Evolutionary conservation across 2,329 filamentous ascomycete species (phyloP), one percentile per base, ranked within the genome.

Genomic region (Apiospora saccharicola): DNA sequence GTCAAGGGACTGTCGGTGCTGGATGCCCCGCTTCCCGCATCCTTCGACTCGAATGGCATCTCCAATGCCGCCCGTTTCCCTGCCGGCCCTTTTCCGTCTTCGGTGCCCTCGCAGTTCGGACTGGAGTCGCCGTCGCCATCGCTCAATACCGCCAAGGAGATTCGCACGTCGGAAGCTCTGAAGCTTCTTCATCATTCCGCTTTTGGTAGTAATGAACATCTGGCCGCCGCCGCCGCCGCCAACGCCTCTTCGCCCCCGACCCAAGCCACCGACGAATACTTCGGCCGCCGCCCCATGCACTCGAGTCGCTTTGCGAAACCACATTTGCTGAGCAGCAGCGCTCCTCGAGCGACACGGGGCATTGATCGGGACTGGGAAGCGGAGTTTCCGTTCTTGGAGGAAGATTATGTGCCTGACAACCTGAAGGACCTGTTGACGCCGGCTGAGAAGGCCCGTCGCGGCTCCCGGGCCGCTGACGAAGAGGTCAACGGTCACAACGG

Each of bases 31-130:
- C 89, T 98, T 12, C 96, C 96, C 1, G 94, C 95, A 12, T 98
- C 96, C 0, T 98, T 98, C 81, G 96, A 98, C 82, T 97, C 95
- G 77, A 96, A 98, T 79, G 96, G 95, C 69, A 94, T 98, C 70
- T 98, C 95, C 14, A 94, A 96, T 81, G 95, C 94, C 74, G 95
- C 96, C 24, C 91, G 94, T 73, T 95, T 95, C 80, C 86, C 86
- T 24, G 85, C 83, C 44, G 96, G 94, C 0, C 94, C 95, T 0
- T 95, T 97, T 82, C 95, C 96, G 10, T 94, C 95, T 0, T 98
- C 96, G 0, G 93, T 98, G 14, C 96, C 96, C 13, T 94, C 94
- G 70, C 94, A 96, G 77, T 98, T 98, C 78, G 94, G 94, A 19
- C 86, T 98, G 76, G 95, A 98, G 70, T 95, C 93, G 12, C 95